A percentile compares a stretch with the other conserved stretches of the same genome.
These are phyloP conservation scores for Ustilago shanxiensis DNA, from an alignment of 1,284 basidiomycete species.

Conservation along the genomic window DNA sequence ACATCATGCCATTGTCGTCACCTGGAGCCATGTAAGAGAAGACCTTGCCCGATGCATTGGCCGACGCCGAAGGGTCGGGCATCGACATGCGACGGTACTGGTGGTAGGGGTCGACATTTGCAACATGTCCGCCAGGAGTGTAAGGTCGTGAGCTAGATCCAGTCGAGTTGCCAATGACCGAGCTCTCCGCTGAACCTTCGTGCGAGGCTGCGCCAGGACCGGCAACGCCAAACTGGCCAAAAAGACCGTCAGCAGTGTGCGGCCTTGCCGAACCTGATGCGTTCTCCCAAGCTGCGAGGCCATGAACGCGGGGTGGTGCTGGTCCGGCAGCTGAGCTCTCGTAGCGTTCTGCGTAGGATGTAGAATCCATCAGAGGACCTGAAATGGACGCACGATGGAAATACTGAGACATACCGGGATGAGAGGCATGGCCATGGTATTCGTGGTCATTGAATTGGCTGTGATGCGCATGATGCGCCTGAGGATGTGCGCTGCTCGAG, in stretches of 20 bases:
- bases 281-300: conserved; percentile 59
- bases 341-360: conserved; percentile 26
- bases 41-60: conserved; percentile 33
- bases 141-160: conserved; percentile 32
- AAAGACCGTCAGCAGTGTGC: conserved; percentile 65
- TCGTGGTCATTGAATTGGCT: conserved; percentile 26
- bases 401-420: conserved; percentile 31
- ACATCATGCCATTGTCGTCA: conserved; percentile 23
- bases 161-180: conserved; percentile 7
- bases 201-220: conserved; percentile 18
- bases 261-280: conserved; percentile 57
- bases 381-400: conserved; percentile 59
- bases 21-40: conserved; percentile 59
- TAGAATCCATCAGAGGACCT: conserved; percentile 50
- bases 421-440: conserved; percentile 18
- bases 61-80: conserved; percentile 25
- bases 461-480: conserved; percentile 16
- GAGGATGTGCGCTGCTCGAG: conserved; percentile 7
- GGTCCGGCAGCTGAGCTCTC: conserved; percentile 24
- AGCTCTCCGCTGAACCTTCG: conserved; percentile 18
- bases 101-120: conserved; percentile 27
- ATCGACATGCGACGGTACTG: conserved; percentile 46
- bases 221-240: conserved; percentile 47
- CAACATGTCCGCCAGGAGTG: conserved; percentile 26
- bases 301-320: conserved; percentile 54